These are phyloP conservation scores for Nemophila menziesii DNA, from an alignment of 257 asterid species.

Conservation along the genomic window DNA sequence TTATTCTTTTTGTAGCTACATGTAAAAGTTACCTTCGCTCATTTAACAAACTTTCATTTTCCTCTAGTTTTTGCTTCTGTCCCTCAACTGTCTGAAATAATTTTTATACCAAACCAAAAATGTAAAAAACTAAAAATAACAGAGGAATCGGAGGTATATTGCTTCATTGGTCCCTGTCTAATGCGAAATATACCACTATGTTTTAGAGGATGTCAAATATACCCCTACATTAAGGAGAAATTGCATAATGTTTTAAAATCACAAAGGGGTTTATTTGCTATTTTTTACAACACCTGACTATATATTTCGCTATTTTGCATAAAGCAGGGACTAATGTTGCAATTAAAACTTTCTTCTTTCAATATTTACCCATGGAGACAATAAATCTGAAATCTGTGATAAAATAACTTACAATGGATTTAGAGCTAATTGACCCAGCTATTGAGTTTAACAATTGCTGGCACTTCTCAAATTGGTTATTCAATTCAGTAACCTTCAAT, in stretches of 20 bases:
- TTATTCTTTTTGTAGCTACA: neutral
- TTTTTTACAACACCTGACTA: too few relatives aligned
- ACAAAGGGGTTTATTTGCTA: neutral
- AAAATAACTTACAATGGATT: conserved; percentile 46
- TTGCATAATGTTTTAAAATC: too few relatives aligned
- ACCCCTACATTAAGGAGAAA: too few relatives aligned
- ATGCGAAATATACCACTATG: too few relatives aligned
- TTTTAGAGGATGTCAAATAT: too few relatives aligned
- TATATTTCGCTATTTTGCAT: neutral
- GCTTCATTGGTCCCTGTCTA: too few relatives aligned
- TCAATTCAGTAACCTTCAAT: conserved; percentile 63
- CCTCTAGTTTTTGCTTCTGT: conserved; percentile 58
- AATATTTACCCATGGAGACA: neutral
- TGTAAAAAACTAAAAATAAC: neutral
- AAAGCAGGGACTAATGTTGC: neutral
- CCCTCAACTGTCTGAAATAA: conserved; percentile 65
- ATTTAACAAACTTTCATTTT: conserved; percentile 37
- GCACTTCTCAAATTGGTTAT: conserved; percentile 82
- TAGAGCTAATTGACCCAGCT: conserved; percentile 57
- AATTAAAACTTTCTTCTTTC: too few relatives aligned
- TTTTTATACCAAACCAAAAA: neutral
- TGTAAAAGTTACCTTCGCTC: conserved; percentile 44
- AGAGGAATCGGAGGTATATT: neutral
- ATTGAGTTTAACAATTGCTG: conserved; percentile 87
- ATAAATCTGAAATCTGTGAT: neutral